Base-by-base conservation (phyloP, 805 yeast species). In the Priceomyces castillae region DNA sequence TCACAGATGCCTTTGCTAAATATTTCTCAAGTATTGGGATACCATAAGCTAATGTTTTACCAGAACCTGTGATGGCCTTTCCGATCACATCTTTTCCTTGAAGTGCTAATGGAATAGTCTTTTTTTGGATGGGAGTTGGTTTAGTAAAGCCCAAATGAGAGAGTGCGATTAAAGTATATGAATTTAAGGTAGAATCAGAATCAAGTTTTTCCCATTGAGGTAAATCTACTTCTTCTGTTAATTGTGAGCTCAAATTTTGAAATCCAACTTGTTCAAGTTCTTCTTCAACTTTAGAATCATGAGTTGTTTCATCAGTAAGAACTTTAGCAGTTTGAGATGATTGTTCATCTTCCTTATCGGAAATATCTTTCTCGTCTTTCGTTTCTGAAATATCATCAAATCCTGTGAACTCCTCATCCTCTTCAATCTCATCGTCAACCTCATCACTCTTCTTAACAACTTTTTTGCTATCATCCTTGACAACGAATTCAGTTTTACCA, bases 11-110 rank as follows among this genome's bases (percentile, higher is more conserved):
- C 7, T 62, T 61, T 12, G 52, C 44, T 15, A 81, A 53, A 46
- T 78, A 76, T 46, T 74, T 78, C 57, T 92, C 96, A 47, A 94
- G 62, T 22, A 95, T 83, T 7, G 99, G 97, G 20, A 94, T 79
- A 37, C 97, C 97, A 62, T 88, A 94, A 0, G 99, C 99, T 45
- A 90, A 70, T 0, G 99, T 94, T 61, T 94, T 94, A 74, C 99
- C 99, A 1, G 96, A 87, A 61, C 99, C 99, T 1, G 99, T 94
- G 9, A 94, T 84, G 12, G 99, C 99, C 59, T 92, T 94, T 43
- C 99, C 99, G 51, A 94, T 82, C 3, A 94, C 78, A 64, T 94
- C 98, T 28, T 73, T 74, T 4, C 90, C 95, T 22, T 73, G 70
- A 11, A 88, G 46, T 2, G 92, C 88, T 20, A 73, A 55, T 2